These are phyloP conservation scores for Triglochin maritima DNA, from an alignment of 106 monocot species.

Conservation along the genomic window DNA sequence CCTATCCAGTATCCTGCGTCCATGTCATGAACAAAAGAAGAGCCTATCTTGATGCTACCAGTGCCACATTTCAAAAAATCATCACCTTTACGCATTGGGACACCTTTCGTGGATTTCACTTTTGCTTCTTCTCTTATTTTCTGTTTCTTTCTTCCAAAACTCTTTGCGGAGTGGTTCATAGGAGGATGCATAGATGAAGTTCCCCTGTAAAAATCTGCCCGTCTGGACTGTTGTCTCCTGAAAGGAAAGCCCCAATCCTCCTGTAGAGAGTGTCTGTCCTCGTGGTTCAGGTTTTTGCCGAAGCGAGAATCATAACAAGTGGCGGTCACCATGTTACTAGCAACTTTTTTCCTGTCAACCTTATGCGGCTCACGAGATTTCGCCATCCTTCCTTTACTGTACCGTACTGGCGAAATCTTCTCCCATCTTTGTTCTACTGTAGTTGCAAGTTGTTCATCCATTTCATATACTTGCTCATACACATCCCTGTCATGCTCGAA, in stretches of 20 bases:
- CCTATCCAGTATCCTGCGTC: slow-evolving; percentile 1
- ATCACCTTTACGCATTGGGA: slow-evolving; percentile 5
- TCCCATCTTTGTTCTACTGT: slow-evolving; percentile 19
- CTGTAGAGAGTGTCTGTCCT: background rate
- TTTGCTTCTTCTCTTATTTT: slow-evolving; percentile 11
- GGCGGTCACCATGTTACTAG: slow-evolving; percentile 32
- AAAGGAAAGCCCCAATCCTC: slow-evolving; percentile 11
- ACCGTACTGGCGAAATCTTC: background rate
- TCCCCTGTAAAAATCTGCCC: slow-evolving; percentile 8
- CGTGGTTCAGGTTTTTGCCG: no score
- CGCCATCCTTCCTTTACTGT: slow-evolving; percentile 10
- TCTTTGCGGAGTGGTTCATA: slow-evolving; percentile 8
- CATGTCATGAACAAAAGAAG: slow-evolving; percentile 8
- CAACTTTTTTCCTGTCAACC: slow-evolving; percentile 15
- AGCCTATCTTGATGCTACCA: slow-evolving; percentile 23
- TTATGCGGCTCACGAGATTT: background rate
- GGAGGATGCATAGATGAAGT: background rate
- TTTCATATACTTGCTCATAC: slow-evolving; percentile 16
- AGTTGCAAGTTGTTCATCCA: slow-evolving; percentile 2
- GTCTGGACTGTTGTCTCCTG: background rate
- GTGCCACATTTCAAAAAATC: background rate
- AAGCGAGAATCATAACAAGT: slow-evolving; percentile 27
- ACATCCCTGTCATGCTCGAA: slow-evolving; percentile 10
- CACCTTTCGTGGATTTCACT: slow-evolving; percentile 15
- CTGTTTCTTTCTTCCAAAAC: slow-evolving; percentile 21